These are phyloP conservation scores for Penicillium freii DNA, from an alignment of 2,329 filamentous ascomycete genomes.

Conservation along the genomic window DNA sequence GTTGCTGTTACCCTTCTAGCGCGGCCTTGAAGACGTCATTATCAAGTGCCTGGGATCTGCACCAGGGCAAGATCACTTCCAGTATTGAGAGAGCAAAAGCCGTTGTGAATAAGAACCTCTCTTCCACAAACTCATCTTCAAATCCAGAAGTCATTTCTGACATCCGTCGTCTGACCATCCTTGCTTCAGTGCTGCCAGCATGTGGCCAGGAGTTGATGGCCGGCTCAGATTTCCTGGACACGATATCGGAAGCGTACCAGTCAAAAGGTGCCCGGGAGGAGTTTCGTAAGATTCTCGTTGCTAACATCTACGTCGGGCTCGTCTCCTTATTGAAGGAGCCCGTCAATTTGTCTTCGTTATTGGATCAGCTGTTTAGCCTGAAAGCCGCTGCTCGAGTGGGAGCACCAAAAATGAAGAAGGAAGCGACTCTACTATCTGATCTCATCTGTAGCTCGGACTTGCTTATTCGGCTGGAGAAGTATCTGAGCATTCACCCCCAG, in stretches of 20 bases:
- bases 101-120: constrained; percentile 33
- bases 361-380: constrained; percentile 80
- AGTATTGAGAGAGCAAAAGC: constrained; percentile 40
- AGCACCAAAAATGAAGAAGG: constrained; percentile 38
- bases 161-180: constrained; percentile 40
- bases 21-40: constrained; percentile 53
- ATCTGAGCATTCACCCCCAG: constrained; percentile 35
- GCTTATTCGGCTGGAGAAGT: constrained; percentile 47
- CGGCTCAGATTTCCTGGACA: constrained; percentile 84
- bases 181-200: constrained; percentile 42
- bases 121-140: constrained; percentile 13
- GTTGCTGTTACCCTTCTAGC: constrained; percentile 65
- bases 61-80: constrained; percentile 34
- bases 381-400: constrained; percentile 69
- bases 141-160: constrained; percentile 22
- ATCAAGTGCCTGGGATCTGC: constrained; percentile 49
- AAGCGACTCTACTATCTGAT: constrained; percentile 70
- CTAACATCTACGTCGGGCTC: constrained; percentile 73
- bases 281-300: constrained; percentile 66
- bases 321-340: constrained; percentile 65
- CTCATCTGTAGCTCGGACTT: constrained; percentile 78
- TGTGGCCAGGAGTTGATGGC: constrained; percentile 66
- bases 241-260: constrained; percentile 52
- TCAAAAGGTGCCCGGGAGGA: constrained; percentile 56
- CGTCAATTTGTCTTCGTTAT: constrained; percentile 70